These are phyloP conservation scores for Cladosporium sp. DNA, from an alignment of 2,329 filamentous ascomycete genomes.

Conservation along the genomic window DNA sequence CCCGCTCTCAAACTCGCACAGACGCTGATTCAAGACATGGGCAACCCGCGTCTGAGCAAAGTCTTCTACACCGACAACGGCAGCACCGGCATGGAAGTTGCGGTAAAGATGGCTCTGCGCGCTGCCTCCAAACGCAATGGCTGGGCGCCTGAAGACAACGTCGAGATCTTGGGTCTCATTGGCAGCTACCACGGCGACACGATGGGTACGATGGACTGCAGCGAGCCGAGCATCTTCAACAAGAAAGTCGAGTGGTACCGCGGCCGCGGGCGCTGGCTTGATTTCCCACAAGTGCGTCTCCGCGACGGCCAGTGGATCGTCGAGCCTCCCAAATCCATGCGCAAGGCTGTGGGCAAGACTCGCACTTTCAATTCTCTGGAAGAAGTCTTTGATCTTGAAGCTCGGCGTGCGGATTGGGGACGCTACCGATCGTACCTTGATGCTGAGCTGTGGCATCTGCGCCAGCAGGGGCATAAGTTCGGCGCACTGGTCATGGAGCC, in stretches of 20 bases:
- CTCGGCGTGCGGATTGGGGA: slow-evolving; percentile 43
- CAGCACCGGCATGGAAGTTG: slow-evolving; percentile 80
- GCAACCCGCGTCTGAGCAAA: slow-evolving; percentile 65
- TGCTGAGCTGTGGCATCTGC: slow-evolving; percentile 54
- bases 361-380: slow-evolving; percentile 36
- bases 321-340: slow-evolving; percentile 49
- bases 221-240: slow-evolving; percentile 75
- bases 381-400: slow-evolving; percentile 39
- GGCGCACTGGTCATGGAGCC: slow-evolving; percentile 80
- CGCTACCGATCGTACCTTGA: slow-evolving; percentile 63
- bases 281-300: slow-evolving; percentile 72
- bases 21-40: slow-evolving; percentile 58
- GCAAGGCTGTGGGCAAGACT: slow-evolving; percentile 8
- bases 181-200: slow-evolving; percentile 87
- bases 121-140: slow-evolving; percentile 60
- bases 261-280: slow-evolving; percentile 76
- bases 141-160: slow-evolving; percentile 56
- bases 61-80: slow-evolving; percentile 85
- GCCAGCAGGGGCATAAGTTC: slow-evolving; percentile 60
- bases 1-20: slow-evolving; percentile 71
- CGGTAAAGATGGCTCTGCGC: slow-evolving; percentile 79
- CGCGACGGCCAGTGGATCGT: slow-evolving; percentile 66
- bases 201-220: slow-evolving; percentile 83
- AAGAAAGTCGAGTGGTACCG: slow-evolving; percentile 85
- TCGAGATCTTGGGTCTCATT: slow-evolving; percentile 68